These are phyloP conservation scores for Mycena chlorophos DNA, from an alignment of 768 basidiomycete species.

Conservation along the genomic window DNA sequence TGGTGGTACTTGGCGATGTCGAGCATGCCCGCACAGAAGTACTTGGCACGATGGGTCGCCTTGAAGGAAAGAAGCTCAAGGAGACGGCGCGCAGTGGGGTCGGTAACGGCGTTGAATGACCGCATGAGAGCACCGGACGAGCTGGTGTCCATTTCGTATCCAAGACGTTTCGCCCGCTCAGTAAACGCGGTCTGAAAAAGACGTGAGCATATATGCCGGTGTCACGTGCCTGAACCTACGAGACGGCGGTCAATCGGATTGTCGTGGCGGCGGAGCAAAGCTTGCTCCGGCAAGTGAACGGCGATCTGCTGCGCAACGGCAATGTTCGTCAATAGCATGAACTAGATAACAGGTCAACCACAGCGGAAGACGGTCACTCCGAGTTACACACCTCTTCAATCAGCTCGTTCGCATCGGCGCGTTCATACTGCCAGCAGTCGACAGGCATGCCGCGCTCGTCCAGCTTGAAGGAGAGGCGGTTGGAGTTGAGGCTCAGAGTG, in stretches of 20 bases:
- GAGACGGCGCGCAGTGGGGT: constrained; percentile 74
- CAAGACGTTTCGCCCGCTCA: constrained; percentile 81
- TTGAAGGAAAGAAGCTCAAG: constrained; percentile 84
- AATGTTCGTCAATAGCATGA: constrained; percentile 92
- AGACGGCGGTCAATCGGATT: constrained; percentile 88
- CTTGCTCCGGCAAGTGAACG: constrained; percentile 92
- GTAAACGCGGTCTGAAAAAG: constrained; percentile 65
- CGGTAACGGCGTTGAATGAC: constrained; percentile 73
- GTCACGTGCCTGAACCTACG: constrained; percentile 42
- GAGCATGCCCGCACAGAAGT: constrained; percentile 99
- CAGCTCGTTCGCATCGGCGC: constrained; percentile 72
- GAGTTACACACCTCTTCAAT: constrained; percentile 77
- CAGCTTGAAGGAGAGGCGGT: constrained; percentile 73
- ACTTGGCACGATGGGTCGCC: constrained; percentile 93
- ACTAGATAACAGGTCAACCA: constrained; percentile 45
- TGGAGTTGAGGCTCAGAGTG: constrained; percentile 68
- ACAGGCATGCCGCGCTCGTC: constrained; percentile 77
- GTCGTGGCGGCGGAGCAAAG: constrained; percentile 94
- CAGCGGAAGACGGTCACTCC: not conserved
- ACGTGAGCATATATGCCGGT: constrained; percentile 16
- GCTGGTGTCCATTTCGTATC: constrained; percentile 77
- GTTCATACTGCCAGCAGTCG: constrained; percentile 71
- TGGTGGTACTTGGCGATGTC: constrained; percentile 98
- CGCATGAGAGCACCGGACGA: constrained; percentile 81
- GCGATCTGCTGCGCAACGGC: constrained; percentile 92